Evolutionary conservation across 495 filamentous ascomycete genomes (phyloP).

Genomic region (Aspergillus kassunensis): DNA sequence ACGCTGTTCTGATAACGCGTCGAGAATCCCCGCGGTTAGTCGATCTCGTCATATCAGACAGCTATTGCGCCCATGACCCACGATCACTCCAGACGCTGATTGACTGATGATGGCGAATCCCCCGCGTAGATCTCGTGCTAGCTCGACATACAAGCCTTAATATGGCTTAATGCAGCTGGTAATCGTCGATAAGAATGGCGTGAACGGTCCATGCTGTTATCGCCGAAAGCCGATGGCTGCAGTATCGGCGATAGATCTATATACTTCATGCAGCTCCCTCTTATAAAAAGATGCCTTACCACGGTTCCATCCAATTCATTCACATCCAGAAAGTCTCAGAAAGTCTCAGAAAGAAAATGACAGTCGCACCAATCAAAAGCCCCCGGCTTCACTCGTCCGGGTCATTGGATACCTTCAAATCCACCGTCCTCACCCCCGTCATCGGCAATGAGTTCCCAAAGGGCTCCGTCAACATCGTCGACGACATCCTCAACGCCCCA

Average conservation of each 20-base stretch:
- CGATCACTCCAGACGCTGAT: not conserved
- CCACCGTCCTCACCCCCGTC: constrained; percentile 17
- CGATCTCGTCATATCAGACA: not conserved
- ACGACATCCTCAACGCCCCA: constrained; percentile 48
- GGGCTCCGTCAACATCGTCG: constrained; percentile 43
- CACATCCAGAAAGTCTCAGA: not conserved
- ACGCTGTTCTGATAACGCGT: no score
- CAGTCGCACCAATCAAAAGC: not conserved
- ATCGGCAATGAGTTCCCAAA: constrained; percentile 56
- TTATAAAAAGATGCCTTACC: not conserved
- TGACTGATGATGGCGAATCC: not conserved
- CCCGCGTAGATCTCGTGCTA: not conserved
- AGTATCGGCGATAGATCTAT: not conserved
- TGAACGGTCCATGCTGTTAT: not conserved
- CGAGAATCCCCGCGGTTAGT: not conserved
- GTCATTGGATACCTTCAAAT: constrained; percentile 13
- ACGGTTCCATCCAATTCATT: not conserved
- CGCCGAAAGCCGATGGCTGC: constrained; percentile 7
- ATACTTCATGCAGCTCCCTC: no score
- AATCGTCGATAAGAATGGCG: constrained; percentile 4
- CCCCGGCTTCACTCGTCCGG: constrained; percentile 9
- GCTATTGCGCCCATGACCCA: not conserved
- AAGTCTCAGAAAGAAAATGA: not conserved
- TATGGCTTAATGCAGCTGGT: not conserved
- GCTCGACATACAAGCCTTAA: not conserved